These are phyloP conservation scores for Candida vartiovaarae DNA, from an alignment of 805 yeast species.

Conservation along the genomic window DNA sequence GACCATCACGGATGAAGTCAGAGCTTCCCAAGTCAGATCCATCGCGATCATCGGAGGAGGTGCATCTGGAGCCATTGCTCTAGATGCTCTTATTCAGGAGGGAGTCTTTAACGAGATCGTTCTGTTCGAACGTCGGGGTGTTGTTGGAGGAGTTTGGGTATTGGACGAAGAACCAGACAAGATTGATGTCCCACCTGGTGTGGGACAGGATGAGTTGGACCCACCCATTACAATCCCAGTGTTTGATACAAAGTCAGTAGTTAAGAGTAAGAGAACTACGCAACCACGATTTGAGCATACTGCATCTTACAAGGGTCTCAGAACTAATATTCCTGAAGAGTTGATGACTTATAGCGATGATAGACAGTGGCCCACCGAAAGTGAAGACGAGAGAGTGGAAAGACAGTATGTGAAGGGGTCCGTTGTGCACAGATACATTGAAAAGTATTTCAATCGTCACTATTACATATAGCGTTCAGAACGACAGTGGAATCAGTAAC, in stretches of 20 bases:
- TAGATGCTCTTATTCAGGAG: slow-evolving; percentile 34
- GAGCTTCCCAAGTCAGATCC: slow-evolving; percentile 12
- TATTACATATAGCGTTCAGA: slow-evolving; percentile 20
- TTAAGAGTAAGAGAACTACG: slow-evolving; percentile 1
- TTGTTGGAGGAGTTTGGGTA: slow-evolving; percentile 39
- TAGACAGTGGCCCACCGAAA: slow-evolving; percentile 26
- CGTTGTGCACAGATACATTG: slow-evolving; percentile 51
- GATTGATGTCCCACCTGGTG: slow-evolving; percentile 24
- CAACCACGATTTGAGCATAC: slow-evolving; percentile 25
- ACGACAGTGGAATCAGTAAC: slow-evolving; percentile 35
- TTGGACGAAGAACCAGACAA: slow-evolving; percentile 17
- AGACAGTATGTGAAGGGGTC: slow-evolving; percentile 40
- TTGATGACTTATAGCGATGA: slow-evolving; percentile 40
- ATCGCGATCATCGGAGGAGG: slow-evolving; percentile 47
- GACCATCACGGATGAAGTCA: not conserved
- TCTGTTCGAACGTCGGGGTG: slow-evolving; percentile 34
- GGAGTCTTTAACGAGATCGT: slow-evolving; percentile 26
- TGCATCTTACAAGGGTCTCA: slow-evolving; percentile 25
- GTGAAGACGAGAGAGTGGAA: slow-evolving; percentile 25
- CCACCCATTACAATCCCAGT: slow-evolving; percentile 18
- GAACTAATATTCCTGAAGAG: slow-evolving; percentile 37
- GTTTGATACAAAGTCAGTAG: not conserved
- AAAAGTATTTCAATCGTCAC: slow-evolving; percentile 33
- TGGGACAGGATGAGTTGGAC: slow-evolving; percentile 20
- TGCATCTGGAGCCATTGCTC: slow-evolving; percentile 39